Evolutionary conservation across 352 stramenopile species (phyloP), one percentile per base, ranked within the genome.

Genomic region (Pseudoperonospora humuli): DNA sequence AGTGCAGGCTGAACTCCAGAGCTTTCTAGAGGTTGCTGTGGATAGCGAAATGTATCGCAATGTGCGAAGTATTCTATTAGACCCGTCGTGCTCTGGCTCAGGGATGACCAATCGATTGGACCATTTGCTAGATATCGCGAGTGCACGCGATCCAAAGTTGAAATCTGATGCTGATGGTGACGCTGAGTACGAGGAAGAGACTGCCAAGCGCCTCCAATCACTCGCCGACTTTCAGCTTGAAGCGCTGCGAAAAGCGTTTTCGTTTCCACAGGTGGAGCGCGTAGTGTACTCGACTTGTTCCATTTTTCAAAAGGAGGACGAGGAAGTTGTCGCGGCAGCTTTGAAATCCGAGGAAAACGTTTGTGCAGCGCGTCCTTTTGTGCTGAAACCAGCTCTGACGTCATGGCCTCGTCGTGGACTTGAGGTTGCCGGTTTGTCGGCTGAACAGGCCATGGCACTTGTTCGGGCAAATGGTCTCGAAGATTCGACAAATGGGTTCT

Each of bases 271-370:
- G 45, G 94, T 97, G 1, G 60, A 97, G 53, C 78, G 83, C 23
- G 84, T 99, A 34, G 88, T 95, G 14, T 99, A 99, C 67, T 98
- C 93, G 15, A 99, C 95, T 23, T 99, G 95, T 66, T 98, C 91
- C 9, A 75, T 98, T 28, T 94, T 98, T 64, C 70, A 89, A 33
- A 82, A 95, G 51, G 95, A 99, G 61, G 97, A 99, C 61, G 95
- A 99, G 69, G 70, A 78, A 32, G 95, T 98, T 10, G 93, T 98
- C 17, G 51, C 63, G 18, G 69, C 77, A 7, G 88, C 93, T n/a
- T 63, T 99, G 24, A 51, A 60, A 21, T 84, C 76, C 13, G 39
- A 70, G 1, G 61, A 77, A 46, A 86, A 85, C 41, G 25, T 47
- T 32, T 14, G 28, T 19, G 64, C 68, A 3, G 27, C 73, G 5